Conservation (phyloP, 805 yeast species). For the Peterozyma xylosa region DNA sequence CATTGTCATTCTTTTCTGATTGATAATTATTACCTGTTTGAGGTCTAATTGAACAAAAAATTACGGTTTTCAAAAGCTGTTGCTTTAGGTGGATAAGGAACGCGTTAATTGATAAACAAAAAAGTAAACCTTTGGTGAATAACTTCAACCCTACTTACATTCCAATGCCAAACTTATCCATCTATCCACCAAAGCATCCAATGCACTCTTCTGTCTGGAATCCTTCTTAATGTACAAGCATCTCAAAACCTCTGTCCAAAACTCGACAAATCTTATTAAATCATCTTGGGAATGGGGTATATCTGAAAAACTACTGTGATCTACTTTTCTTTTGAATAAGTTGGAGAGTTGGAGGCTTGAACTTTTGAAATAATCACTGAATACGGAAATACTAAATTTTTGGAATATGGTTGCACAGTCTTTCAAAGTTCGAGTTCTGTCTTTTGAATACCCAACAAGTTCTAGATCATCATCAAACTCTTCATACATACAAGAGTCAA, state of each 20-base stretch:
- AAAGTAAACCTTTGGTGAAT: too few species aligned
- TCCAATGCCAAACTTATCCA: slow-evolving; percentile 19
- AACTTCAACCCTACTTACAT: too few species aligned
- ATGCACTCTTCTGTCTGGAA: slow-evolving; percentile 20
- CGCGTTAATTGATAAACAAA: too few species aligned
- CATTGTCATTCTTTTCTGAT: too few species aligned
- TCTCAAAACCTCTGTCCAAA: slow-evolving; percentile 43
- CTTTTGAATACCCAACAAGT: slow-evolving; percentile 39
- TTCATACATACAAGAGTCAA: slow-evolving; percentile 42
- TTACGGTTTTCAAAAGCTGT: too few species aligned
- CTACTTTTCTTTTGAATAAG: slow-evolving; percentile 10
- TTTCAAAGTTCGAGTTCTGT: slow-evolving; percentile 23
- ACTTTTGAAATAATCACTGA: slow-evolving; percentile 36
- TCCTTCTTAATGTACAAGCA: slow-evolving; percentile 33
- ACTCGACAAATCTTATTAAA: slow-evolving; percentile 32
- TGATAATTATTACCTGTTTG: too few species aligned
- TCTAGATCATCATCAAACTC: slow-evolving; percentile 54
- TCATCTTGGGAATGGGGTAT: slow-evolving; percentile 23
- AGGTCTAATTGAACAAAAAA: too few species aligned
- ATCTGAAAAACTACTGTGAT: slow-evolving; percentile 12
- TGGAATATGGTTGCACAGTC: slow-evolving; percentile 36
- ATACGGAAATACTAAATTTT: slow-evolving; percentile 50
- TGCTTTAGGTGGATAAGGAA: too few species aligned
- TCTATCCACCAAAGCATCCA: slow-evolving; percentile 22
- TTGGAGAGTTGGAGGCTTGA: background rate